Evolutionary conservation across 2,329 filamentous ascomycete species (phyloP).

Genomic region (Amylocarpus encephaloides): DNA sequence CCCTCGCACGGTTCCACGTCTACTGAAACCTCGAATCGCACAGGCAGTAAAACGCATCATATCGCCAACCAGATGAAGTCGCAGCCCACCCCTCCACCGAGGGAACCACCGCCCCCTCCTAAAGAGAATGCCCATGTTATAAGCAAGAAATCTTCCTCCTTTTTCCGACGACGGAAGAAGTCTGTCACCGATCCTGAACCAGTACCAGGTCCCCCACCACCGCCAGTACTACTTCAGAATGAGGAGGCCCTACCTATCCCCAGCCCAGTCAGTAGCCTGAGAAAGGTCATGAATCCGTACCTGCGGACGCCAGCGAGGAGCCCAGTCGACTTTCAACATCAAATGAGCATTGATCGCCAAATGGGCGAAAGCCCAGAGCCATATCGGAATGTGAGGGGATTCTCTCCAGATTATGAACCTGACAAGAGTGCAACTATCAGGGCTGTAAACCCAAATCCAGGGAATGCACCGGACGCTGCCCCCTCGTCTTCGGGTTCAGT

Average conservation of each 20-base stretch:
- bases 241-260: conserved; percentile 22
- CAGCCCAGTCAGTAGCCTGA: conserved; percentile 72
- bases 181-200: conserved; percentile 64
- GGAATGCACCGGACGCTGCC: conserved; percentile 16
- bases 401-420: conserved; percentile 71
- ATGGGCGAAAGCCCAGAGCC: conserved; percentile 21
- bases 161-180: conserved; percentile 91
- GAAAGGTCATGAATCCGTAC: conserved; percentile 83
- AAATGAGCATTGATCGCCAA: conserved; percentile 18
- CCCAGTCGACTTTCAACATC: conserved; percentile 18
- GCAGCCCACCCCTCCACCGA: conserved; percentile 19
- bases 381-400: conserved; percentile 43
- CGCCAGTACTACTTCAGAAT: conserved; percentile 30
- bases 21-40: conserved; percentile 35
- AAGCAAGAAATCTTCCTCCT: conserved; percentile 88
- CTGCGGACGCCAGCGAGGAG: conserved; percentile 36
- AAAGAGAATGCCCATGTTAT: conserved; percentile 38
- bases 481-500: conserved; percentile 11
- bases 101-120: conserved; percentile 24
- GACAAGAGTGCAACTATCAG: conserved; percentile 66
- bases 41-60: conserved; percentile 37
- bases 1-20: conserved; percentile 32
- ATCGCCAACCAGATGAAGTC: conserved; percentile 44
- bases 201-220: conserved; percentile 46
- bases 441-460: conserved; percentile 47